Evolutionary conservation across 225 moss, liverwort and hornwort species (phyloP), one percentile per base, ranked within the genome.

Genomic region (Lunularia cruciata): DNA sequence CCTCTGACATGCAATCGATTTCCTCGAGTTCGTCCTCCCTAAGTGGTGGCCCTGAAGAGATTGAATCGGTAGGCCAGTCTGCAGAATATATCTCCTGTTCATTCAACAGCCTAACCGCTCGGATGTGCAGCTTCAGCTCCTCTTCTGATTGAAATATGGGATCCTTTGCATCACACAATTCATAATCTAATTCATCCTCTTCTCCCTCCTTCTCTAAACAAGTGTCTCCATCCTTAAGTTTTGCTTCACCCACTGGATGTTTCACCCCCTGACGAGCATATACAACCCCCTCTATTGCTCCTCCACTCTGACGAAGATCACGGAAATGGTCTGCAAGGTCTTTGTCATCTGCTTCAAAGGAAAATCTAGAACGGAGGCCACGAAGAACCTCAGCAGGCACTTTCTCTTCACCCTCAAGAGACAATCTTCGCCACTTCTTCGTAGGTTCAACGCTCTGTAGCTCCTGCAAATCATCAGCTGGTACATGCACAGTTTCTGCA

Each of bases 391-490:
- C 56, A 9, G 69, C 8, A 15, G 40, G 37, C 55, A 57, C 69
- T 14, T 69, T 57, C 27, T 69, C 69, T 0, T 69, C 69, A 15
- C 30, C 42, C 31, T 69, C 69, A 20, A 55, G 15, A 15, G 55
- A 55, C 40, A 69, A 9, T 22, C 56, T 57, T 31, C 69, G 55
- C 69, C 69, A 69, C 43, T 69, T 69, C 69, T 57, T 69, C 0
- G 25, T 42, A 3, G 55, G 69, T 31, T 55, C 69, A 3, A 42
- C 40, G n/a, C 9, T 43, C 6, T 40, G 55, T 27, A 38, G 16
- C 13, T 69, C 54, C n/a, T 40, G 67, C 16, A 30, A 27, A 52
- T 67, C 48, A 3, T 33, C 49, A 1, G 69, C 56, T 1, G 69
- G 54, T 40, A 69, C 39, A 30, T 55, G 56, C 12, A 69, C 55